These are phyloP conservation scores for Coriolopsis trogii DNA, from an alignment of 1,284 basidiomycete species.

Conservation along the genomic window DNA sequence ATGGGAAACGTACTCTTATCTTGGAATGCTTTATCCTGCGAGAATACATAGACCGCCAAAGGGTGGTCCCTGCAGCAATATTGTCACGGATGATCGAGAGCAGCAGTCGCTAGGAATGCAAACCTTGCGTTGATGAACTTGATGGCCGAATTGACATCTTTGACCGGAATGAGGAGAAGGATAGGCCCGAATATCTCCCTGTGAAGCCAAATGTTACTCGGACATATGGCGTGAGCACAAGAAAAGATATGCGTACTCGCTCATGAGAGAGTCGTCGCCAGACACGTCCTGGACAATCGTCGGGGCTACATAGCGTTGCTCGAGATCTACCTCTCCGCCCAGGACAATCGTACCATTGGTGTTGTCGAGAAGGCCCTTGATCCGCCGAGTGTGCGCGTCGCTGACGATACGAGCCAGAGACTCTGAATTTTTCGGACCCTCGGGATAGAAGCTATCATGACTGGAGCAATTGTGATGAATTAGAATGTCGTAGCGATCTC, in stretches of 20 bases:
- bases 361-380: slow-evolving; percentile 63
- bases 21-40: slow-evolving; percentile 60
- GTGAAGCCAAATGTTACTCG: not conserved
- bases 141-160: slow-evolving; percentile 73
- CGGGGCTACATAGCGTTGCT: slow-evolving; percentile 63
- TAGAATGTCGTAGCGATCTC: not conserved
- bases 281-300: slow-evolving; percentile 69
- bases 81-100: not conserved
- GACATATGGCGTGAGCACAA: not conserved
- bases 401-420: slow-evolving; percentile 56
- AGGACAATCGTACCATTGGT: slow-evolving; percentile 74
- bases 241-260: slow-evolving; percentile 50
- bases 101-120: slow-evolving; percentile 26
- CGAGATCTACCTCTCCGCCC: slow-evolving; percentile 70
- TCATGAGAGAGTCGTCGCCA: slow-evolving; percentile 71
- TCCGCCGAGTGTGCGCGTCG: slow-evolving; percentile 57
- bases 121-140: slow-evolving; percentile 66
- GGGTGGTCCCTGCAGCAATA: slow-evolving; percentile 58
- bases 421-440: slow-evolving; percentile 47
- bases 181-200: slow-evolving; percentile 43
- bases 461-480: slow-evolving; percentile 33
- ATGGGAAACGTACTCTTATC: slow-evolving; percentile 48
- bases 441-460: slow-evolving; percentile 54
- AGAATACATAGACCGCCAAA: slow-evolving; percentile 78
- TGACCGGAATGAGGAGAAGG: slow-evolving; percentile 77